Base-by-base conservation (phyloP, 352 stramenopile genomes). In the Elongisporangium undulatum region DNA sequence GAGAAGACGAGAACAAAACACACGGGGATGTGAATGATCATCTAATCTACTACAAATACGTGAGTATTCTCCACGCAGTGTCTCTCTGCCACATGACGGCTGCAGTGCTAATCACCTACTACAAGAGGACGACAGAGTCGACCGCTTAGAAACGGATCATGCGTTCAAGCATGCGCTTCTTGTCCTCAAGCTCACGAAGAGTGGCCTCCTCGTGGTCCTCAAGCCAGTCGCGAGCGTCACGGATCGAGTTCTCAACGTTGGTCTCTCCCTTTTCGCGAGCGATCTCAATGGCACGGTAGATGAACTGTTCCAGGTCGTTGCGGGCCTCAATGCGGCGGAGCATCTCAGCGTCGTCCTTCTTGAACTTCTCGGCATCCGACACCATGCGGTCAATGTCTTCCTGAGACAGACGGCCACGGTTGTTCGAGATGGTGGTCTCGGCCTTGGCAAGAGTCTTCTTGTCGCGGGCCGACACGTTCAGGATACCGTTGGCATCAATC, bases 121-220 rank as follows among this genome's bases (percentile, higher is more conserved):
- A 45, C 34, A 45, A 45, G 13, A 45, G 34, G 34, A 45, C 34
- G 34, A 45, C 9, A 10, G 24, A 45, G 20, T 38, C 50, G 20
- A n/a, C 39, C 67, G 62, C 67, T 82, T 82, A 87, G 64, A 83
- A 83, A 56, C 77, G 77, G 49, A 89, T 73, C 72, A 89, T 77
- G 62, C 76, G 79, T 69, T 89, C 76, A 16, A 89, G 70, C 79
- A 82, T 79, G 54, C 79, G 79, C 79, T 97, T 95, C 87, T 98
- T 98, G 69, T 97, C 89, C 71, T 98, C 94, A 41, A 90, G 96
- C 72, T 98, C 93, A 70, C 97, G 92, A 39, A 95, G 87, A 56
- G 95, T 95, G 34, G 84, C 87, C 56, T 85, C 73, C 63, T 92
- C 82, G 77, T 97, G 83, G 62, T 81, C 78, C 63, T 89, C 79